Base-by-base conservation (phyloP, 106 monocot genomes). In the Xerophyta viscosa region DNA sequence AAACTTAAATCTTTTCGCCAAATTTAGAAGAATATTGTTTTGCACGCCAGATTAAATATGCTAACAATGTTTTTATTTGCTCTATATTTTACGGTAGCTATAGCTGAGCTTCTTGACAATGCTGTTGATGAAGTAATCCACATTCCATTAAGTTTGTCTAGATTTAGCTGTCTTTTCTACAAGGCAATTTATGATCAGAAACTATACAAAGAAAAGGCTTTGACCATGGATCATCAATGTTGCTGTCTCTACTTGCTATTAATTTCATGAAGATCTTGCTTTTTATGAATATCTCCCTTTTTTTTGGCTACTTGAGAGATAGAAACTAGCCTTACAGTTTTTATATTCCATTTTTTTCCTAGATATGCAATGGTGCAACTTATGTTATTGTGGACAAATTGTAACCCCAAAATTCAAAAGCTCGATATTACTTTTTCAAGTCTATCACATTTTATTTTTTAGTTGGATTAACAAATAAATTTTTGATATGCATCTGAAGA, bases 61-160 rank as follows among this genome's bases (percentile, higher is more conserved):
- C 17, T 23, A 10, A 56, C 54, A 48, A 37, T 30, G 8, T 47
- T 33, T n/a, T 74, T 56, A 42, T 56, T 56, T 45, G 54, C 27
- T 20, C 50, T 21, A 22, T 37, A 22, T 1, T 11, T 48, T 27
- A 37, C 27, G 71, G 67, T 79, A 85, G 92, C 92, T 46, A 69
- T 93, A 22, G 92, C 92, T 29, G 92, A 93, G 58, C 92, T 93
- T 62, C 71, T 93, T 44, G 92, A 93, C 27, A 93, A 93, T 72
- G 83, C 87, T 27, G 92, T 93, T 24, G 92, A 93, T 71, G 92
- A 93, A 79, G 85, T 85, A 66, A 60, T 23, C 28, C 24, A 5
- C 6, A 5, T 33, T 10, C n/a, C n/a, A n/a, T n/a, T n/a, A n/a
- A n/a, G n/a, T n/a, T n/a, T n/a, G n/a, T n/a, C n/a, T n/a, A n/a